Evolutionary conservation across 1,139 yeast species (phyloP), one percentile per base, ranked within the genome.

Genomic region (Taphrina communis): DNA sequence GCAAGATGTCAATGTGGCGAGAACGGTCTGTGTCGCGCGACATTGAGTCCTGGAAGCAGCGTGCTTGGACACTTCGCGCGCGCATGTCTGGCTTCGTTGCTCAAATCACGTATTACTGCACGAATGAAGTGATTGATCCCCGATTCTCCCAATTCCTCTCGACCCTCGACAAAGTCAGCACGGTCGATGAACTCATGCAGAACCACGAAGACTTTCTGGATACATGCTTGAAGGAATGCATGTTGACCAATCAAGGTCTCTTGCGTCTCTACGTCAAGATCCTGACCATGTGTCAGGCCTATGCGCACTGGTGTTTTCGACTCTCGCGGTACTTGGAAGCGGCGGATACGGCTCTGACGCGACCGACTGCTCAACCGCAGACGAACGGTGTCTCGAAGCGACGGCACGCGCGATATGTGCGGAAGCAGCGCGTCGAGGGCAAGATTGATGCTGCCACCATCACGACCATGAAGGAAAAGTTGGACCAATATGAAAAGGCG

Each of bases 1-100:
- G 84, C 73, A 85, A 85, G 73, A 86, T 90, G 17, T 78, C 81
- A 17, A 86, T 86, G 12, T 92, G 97, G 97, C 82, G 81, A 51
- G 83, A 82, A 73, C 76, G 77, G 6, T 80, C 82, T 17, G 82
- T 77, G 66, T 80, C 82, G 62, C 77, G 77, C 1, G 79, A 80
- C 9, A 76, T 87, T 1, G 80, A 80, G 56, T 82, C 81, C 70
- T 87, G 91, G 88, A 84, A 89, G 35, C 77, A 82, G 36, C 79
- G 86, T 67, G 84, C 88, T 52, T 80, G 88, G 68, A 78, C 84
- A 11, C 77, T 89, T 25, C 87, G 90, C 72, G 82, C 83, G 60
- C 82, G 88, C 65, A 88, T 90, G 88, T 82, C 83, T 67, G 83
- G 83, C 69, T 87, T 89, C 69, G 75, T 88, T 36, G 83, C 82